Base-by-base conservation (phyloP, 352 stramenopile genomes). In the Plasmopara muralis region DNA sequence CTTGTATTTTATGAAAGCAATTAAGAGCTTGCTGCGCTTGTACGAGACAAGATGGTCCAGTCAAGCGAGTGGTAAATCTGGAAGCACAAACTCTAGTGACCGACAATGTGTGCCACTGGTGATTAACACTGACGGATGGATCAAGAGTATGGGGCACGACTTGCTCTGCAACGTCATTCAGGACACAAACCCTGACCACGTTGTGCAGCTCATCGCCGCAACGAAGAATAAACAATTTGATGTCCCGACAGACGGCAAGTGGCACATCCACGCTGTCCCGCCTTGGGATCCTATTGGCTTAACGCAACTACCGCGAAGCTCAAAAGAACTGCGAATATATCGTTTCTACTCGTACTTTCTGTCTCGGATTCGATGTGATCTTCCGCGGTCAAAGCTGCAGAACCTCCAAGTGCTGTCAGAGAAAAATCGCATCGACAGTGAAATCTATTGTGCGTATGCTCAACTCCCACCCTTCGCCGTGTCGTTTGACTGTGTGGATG, bases 61-160 rank as follows among this genome's bases (percentile, higher is more conserved):
- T n/a, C 38, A 53, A 37, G 14, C 29, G n/a, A 33, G n/a, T 20
- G 43, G 29, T n/a, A n/a, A n/a, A n/a, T n/a, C n/a, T n/a, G n/a
- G n/a, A n/a, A n/a, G n/a, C 37, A 29, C 2, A 9, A 9, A 18
- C 16, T 49, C 39, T 8, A 50, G 12, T 48, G 14, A 43, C 29
- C 10, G 47, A 62, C 30, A 46, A 56, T 34, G 57, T 35, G 71
- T 96, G 25, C 94, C 95, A 30, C 72, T 99, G 1, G 67, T 99
- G 12, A 82, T 99, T 55, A 99, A 99, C 64, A 97, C 94, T 13
- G 95, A 98, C 66, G 95, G 95, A 38, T 99, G 94, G 94, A 85
- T 98, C 50, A 98, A 98, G 73, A 96, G 93, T 45, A 95, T 99
- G 73, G 95, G 95, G 9, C 87, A 93, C 56, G 86, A 98, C 54